A percentile compares a stretch with the other conserved stretches of the same genome.
These are phyloP conservation scores for Raffaelea arxii DNA, from an alignment of 2,329 filamentous ascomycete species.

Conservation along the genomic window DNA sequence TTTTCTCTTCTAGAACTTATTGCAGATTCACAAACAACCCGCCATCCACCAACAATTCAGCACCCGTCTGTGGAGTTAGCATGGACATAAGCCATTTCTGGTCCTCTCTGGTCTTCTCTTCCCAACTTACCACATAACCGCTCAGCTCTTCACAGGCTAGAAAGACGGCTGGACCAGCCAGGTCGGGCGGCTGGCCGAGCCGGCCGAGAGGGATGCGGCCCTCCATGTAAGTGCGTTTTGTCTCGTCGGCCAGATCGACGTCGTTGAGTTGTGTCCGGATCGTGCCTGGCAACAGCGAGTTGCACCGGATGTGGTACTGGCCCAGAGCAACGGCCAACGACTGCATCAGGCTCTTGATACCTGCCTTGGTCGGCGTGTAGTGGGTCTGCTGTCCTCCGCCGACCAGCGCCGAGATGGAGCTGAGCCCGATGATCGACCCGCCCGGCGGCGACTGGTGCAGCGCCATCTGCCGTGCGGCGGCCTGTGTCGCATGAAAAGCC, in stretches of 20 bases:
- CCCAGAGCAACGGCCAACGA: slow-evolving; percentile 57
- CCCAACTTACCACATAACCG: slow-evolving; percentile 38
- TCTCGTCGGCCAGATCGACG: slow-evolving; percentile 53
- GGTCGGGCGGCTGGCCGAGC: slow-evolving; percentile 49
- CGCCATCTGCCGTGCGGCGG: slow-evolving; percentile 76
- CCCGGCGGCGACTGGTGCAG: slow-evolving; percentile 50
- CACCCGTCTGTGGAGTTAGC: slow-evolving; percentile 36
- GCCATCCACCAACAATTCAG: slow-evolving; percentile 63
- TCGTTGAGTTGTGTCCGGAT: slow-evolving; percentile 63
- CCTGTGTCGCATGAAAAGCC: slow-evolving; percentile 81
- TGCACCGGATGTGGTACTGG: slow-evolving; percentile 56
- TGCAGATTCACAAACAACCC: slow-evolving; percentile 66
- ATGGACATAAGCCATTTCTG: background rate
- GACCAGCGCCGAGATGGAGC: slow-evolving; percentile 45
- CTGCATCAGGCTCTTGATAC: slow-evolving; percentile 59
- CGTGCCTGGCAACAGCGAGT: slow-evolving; percentile 60
- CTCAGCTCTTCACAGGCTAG: slow-evolving; percentile 56
- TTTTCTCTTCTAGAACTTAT: slow-evolving; percentile 6
- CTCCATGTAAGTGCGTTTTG: slow-evolving; percentile 58
- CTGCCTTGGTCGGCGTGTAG: slow-evolving; percentile 66
- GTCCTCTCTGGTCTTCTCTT: background rate
- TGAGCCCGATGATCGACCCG: slow-evolving; percentile 55
- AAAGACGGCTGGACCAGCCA: slow-evolving; percentile 64
- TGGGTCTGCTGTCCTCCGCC: slow-evolving; percentile 60
- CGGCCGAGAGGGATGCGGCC: slow-evolving; percentile 55